Conservation (phyloP, 352 stramenopile species). For the Globisporangium okanoganense region DNA sequence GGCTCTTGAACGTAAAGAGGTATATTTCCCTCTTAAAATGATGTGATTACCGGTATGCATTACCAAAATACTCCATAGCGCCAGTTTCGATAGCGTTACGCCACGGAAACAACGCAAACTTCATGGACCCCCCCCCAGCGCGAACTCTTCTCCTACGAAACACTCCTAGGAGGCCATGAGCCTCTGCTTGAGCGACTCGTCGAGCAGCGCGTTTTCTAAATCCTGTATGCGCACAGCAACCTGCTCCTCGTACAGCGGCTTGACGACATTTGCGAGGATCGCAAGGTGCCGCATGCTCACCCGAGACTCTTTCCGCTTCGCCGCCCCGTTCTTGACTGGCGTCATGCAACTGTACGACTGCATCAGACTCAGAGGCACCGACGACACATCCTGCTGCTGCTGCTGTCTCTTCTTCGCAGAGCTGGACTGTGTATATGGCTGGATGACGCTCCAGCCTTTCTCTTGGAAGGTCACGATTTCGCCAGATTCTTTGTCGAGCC, state of each 20-base stretch:
- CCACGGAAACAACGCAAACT: too few species aligned
- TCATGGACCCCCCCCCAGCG: too few species aligned
- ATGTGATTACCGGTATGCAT: too few species aligned
- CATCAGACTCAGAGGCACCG: conserved; percentile 1
- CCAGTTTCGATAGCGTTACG: too few species aligned
- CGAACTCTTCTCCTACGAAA: too few species aligned
- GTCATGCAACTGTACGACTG: conserved; percentile 11
- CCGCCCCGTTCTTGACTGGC: too few species aligned
- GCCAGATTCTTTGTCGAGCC: conserved; percentile 1
- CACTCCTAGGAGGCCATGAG: not conserved
- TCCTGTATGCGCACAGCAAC: conserved; percentile 8
- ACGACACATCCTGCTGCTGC: not conserved
- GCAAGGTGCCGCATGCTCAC: not conserved
- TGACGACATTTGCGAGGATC: conserved; percentile 5
- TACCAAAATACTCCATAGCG: too few species aligned
- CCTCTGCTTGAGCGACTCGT: not conserved
- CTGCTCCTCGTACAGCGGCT: conserved; percentile 6
- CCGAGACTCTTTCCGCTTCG: not conserved
- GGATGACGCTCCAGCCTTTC: conserved; percentile 11
- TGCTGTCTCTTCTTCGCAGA: not conserved
- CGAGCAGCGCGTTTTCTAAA: conserved; percentile 14
- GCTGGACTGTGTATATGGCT: not conserved
- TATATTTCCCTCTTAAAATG: too few species aligned
- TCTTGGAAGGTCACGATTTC: conserved; percentile 9
- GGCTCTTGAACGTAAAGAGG: too few species aligned